Conservation (phyloP, 192 early-diverging fungal genomes). For the Mortierella claussenii region DNA sequence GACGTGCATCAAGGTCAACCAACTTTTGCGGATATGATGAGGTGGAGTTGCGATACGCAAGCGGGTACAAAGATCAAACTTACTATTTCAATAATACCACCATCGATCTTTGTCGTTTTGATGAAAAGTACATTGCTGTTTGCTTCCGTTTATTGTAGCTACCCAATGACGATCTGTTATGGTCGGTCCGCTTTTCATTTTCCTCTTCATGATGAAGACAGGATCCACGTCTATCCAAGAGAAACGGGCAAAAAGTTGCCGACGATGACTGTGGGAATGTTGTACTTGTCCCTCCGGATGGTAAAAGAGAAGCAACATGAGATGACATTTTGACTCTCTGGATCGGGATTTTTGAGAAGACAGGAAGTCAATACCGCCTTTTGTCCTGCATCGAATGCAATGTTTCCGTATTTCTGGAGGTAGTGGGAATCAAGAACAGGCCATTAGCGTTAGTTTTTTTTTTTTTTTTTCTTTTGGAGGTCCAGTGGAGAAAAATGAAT, state of each 20-base stretch:
- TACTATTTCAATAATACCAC: too few relatives aligned
- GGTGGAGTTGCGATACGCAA: too few relatives aligned
- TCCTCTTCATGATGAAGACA: too few relatives aligned
- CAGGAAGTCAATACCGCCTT: conserved; percentile 97
- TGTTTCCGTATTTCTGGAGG: conserved; percentile 93
- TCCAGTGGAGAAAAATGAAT: too few relatives aligned
- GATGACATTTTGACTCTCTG: conserved; percentile 61
- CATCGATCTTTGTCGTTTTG: too few relatives aligned
- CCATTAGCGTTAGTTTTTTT: background rate
- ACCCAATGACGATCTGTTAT: too few relatives aligned
- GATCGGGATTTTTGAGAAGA: conserved; percentile 74
- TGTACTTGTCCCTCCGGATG: conserved; percentile 93
- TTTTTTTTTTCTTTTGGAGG: too few relatives aligned
- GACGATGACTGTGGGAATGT: conserved; percentile 67
- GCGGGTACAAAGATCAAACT: too few relatives aligned
- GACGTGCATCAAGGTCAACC: conserved; percentile 36
- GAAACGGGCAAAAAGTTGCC: conserved; percentile 52
- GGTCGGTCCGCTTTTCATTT: too few relatives aligned
- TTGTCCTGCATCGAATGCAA: conserved; percentile 96
- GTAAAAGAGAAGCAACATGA: conserved; percentile 97
- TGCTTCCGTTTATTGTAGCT: too few relatives aligned
- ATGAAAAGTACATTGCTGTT: too few relatives aligned
- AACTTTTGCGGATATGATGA: conserved; percentile 7
- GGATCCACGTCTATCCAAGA: conserved; percentile 32
- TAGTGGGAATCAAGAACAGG: background rate